phyloP scores from a whole-genome alignment of 345 rosid genomes.

The Bruguiera parviflora region DNA sequence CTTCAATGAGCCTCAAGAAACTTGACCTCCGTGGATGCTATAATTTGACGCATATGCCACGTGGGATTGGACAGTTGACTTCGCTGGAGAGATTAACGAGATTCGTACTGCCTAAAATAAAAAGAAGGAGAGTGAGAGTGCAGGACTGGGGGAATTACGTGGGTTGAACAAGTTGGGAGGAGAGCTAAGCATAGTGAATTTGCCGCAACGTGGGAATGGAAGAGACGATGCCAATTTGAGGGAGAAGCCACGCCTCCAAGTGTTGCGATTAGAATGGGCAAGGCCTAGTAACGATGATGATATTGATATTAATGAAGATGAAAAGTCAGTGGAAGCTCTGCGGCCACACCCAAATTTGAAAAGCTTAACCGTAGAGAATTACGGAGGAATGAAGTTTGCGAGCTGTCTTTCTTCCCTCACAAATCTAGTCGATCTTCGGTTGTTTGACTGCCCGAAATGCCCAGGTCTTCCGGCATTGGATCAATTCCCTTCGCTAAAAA shows the following conservation, averaged over 20 bases:
- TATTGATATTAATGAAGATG: too few relatives aligned
- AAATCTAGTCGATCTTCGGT: not conserved
- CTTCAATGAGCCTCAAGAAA: too few relatives aligned
- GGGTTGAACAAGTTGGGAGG: constrained; percentile 17
- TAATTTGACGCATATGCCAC: too few relatives aligned
- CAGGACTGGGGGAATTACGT: constrained; percentile 15
- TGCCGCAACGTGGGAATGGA: not conserved
- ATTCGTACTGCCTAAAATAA: too few relatives aligned
- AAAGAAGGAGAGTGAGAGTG: not conserved
- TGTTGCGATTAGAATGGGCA: constrained; percentile 12
- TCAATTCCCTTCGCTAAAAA: constrained; percentile 10
- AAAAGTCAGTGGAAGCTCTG: too few relatives aligned
- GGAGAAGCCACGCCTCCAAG: constrained; percentile 6
- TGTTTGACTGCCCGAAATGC: constrained; percentile 4
- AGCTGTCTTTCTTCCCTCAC: constrained; percentile 3
- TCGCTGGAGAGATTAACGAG: too few relatives aligned
- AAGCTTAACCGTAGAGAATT: not conserved
- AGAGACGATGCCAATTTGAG: constrained; percentile 12
- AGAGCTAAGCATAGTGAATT: constrained; percentile 1
- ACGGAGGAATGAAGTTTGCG: constrained; percentile 10
- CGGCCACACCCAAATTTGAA: too few relatives aligned
- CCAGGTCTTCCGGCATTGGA: constrained; percentile 4
- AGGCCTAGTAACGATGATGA: not conserved
- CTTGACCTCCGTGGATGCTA: constrained; percentile 9
- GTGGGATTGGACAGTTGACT: too few relatives aligned